Conservation (phyloP, 1,284 basidiomycete species). For the Somion occarium region DNA sequence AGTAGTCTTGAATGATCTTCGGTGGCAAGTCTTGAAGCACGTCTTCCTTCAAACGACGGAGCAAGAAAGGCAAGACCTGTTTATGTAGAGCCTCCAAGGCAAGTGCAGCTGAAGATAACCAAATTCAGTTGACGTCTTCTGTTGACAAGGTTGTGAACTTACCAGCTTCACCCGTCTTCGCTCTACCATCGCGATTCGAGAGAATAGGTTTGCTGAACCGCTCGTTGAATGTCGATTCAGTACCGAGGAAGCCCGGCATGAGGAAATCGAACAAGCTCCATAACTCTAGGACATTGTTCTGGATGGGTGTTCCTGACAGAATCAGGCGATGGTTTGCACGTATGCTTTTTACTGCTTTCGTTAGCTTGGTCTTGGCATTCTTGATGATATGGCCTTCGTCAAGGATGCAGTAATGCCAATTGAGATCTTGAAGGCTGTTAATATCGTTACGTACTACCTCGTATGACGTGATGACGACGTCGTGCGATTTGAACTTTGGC, state of each 20-base stretch:
- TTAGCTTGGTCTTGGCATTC: constrained; percentile 97
- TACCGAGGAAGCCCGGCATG: constrained; percentile 98
- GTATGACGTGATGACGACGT: constrained; percentile 95
- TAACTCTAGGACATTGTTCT: constrained; percentile 97
- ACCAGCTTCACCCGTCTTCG: constrained; percentile 94
- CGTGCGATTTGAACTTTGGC: constrained; percentile 64
- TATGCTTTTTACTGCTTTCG: constrained; percentile 92
- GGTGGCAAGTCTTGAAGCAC: constrained; percentile 95
- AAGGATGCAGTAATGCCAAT: constrained; percentile 96
- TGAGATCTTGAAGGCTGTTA: constrained; percentile 62
- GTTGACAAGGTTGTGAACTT: constrained; percentile 24
- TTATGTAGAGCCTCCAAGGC: constrained; percentile 97
- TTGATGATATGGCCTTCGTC: constrained; percentile 99
- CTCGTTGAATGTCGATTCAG: constrained; percentile 93
- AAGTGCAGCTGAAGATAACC: constrained; percentile 59
- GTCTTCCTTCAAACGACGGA: constrained; percentile 96
- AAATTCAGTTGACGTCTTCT: constrained; percentile 10
- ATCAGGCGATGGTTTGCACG: constrained; percentile 91
- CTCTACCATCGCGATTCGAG: constrained; percentile 92
- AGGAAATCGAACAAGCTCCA: constrained; percentile 99
- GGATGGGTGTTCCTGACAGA: constrained; percentile 96
- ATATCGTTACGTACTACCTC: constrained; percentile 98
- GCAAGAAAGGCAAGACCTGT: constrained; percentile 97
- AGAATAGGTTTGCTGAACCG: constrained; percentile 95
- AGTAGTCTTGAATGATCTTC: constrained; percentile 99